A percentile compares a stretch with the other conserved stretches of the same genome.
Conservation (phyloP, 257 asterid species). For the Solanum clarkiae region DNA sequence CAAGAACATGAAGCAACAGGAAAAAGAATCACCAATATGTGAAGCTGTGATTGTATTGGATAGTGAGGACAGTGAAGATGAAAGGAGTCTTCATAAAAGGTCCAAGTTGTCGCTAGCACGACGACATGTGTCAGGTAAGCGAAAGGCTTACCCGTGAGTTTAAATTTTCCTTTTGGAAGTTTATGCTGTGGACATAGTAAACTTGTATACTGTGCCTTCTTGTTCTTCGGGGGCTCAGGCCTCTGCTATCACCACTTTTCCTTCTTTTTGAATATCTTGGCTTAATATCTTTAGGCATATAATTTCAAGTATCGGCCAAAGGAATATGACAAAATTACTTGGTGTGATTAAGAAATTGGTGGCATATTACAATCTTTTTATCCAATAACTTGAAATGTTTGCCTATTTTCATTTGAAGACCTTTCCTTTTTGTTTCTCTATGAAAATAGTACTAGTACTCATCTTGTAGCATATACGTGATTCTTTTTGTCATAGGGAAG, state of each 20-base stretch:
- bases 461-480: not conserved
- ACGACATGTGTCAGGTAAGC: slow-evolving; percentile 38
- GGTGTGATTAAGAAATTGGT: not conserved
- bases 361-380: not conserved
- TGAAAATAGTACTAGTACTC: not conserved
- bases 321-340: not conserved
- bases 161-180: not conserved
- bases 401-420: not conserved
- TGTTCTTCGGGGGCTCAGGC: not conserved
- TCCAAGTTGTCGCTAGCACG: slow-evolving; percentile 40
- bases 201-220: not conserved
- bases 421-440: not conserved
- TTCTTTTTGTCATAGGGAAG: not conserved
- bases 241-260: not conserved
- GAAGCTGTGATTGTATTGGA: slow-evolving; percentile 58
- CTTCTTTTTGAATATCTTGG: not conserved
- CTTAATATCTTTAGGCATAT: not conserved
- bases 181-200: not conserved
- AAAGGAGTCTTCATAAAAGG: slow-evolving; percentile 24
- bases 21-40: slow-evolving; percentile 6
- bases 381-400: not conserved
- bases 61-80: slow-evolving; percentile 76
- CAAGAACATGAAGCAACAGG: slow-evolving; percentile 5
- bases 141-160: slow-evolving; percentile 9
- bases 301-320: not conserved